phyloP scores from a whole-genome alignment of 2,329 filamentous ascomycete genomes.

The Pseudopyricularia cyperi region DNA sequence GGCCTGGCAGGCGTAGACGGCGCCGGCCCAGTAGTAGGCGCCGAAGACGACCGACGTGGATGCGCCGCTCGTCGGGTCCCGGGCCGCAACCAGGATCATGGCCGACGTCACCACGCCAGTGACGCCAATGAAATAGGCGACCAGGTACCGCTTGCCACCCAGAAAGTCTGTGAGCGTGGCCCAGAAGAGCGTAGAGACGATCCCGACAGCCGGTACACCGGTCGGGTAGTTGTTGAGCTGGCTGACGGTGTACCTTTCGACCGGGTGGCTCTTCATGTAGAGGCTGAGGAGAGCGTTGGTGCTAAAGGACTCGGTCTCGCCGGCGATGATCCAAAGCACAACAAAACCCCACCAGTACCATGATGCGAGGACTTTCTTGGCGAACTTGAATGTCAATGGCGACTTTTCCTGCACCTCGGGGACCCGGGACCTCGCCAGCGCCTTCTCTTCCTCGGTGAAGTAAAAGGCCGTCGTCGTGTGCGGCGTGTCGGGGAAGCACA shows the following conservation, averaged over 20 bases:
- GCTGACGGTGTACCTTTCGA: constrained; percentile 25
- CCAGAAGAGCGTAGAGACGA: constrained; percentile 53
- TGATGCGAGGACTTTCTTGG: constrained; percentile 40
- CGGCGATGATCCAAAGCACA: constrained; percentile 55
- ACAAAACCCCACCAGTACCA: constrained; percentile 58
- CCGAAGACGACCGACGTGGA: constrained; percentile 44
- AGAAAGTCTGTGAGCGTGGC: constrained; percentile 54
- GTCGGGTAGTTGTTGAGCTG: constrained; percentile 46
- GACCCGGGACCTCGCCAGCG: constrained; percentile 25
- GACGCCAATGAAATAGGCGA: constrained; percentile 53
- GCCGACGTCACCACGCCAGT: constrained; percentile 49
- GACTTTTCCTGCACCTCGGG: constrained; percentile 21
- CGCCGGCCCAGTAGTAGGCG: constrained; percentile 58
- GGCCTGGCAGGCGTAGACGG: constrained; percentile 60
- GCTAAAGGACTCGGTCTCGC: constrained; percentile 59
- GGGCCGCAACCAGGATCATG: constrained; percentile 44
- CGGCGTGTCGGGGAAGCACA: constrained; percentile 41
- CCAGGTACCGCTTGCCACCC: constrained; percentile 49
- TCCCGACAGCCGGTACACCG: constrained; percentile 42
- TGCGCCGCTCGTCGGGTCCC: constrained; percentile 19
- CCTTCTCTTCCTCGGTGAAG: constrained; percentile 22
- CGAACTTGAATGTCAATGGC: constrained; percentile 33
- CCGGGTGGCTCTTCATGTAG: constrained; percentile 35
- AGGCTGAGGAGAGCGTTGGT: constrained; percentile 44
- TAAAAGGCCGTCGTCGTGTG: constrained; percentile 34